Base-by-base conservation (phyloP, 768 basidiomycete genomes). In the Cystobasidium onofrii region DNA sequence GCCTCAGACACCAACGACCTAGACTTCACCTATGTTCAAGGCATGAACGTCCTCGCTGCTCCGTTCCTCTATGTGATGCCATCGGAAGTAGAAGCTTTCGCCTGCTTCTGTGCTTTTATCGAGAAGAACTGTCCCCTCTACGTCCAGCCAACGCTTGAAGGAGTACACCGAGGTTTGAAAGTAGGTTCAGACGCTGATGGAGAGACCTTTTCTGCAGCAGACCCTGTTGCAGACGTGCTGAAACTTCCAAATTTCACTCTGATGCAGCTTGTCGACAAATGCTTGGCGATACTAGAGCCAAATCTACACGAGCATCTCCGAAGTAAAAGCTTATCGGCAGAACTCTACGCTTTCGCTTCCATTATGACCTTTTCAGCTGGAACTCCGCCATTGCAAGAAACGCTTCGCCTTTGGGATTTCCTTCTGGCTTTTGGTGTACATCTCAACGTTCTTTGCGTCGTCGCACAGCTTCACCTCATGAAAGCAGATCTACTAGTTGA, bases 11-110 rank as follows among this genome's bases (percentile, higher is more conserved):
- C 60, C 23, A 33, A 62, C 41, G 62, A 57, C 73, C 85, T 91
- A 50, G 90, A 87, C 10, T 96, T 97, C 81, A 92, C 91, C 34
- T 99, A 98, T 78, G 94, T 99, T 10, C 95, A 99, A 82, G 96
- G 96, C 34, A 97, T 96, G 92, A 99, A 99, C 80, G 96, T 98
- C 61, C 87, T 99, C 41, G 92, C 94, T 25, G 96, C 96, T 1
- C 96, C 96, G 0, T 99, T 98, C 81, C 85, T 99, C 33, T 99
- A 96, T 80, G 92, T 90, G 13, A 90, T 98, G 87, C 94, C 96
- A 6, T 92, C 92, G 12, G 92, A 99, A 81, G 82, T 98, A n/a
- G 96, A 99, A 81, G 96, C 96, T 0, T 99, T 97, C 81, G 93
- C 89, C 75, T 96, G 92, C 82, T 98, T 99, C 79, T 86, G 91